A percentile compares a stretch with the other conserved stretches of the same genome.
These are phyloP conservation scores for Trametes maxima DNA, from an alignment of 768 basidiomycete genomes.

Conservation along the genomic window DNA sequence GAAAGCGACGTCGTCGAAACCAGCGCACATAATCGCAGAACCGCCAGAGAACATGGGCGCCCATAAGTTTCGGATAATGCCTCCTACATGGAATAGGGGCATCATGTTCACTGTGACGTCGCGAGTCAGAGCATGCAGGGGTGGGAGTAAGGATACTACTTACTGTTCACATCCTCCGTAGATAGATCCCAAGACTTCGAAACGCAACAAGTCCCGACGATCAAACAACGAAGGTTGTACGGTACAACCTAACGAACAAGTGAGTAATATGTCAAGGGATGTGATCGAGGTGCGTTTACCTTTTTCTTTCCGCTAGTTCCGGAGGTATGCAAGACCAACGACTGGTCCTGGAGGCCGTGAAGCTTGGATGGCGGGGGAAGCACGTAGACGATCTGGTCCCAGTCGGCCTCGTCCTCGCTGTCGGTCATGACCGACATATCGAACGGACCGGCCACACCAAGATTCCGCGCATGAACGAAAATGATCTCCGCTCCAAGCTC, in stretches of 20 bases:
- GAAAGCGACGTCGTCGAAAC: constrained; percentile 19
- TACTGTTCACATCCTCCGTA: constrained; percentile 48
- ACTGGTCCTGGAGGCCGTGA: constrained; percentile 47
- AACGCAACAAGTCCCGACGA: constrained; percentile 48
- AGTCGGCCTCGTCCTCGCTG: constrained; percentile 14
- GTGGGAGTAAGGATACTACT: constrained; percentile 16
- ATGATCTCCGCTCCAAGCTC: constrained; percentile 45
- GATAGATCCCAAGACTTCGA: constrained; percentile 46
- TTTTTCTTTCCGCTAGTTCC: constrained; percentile 62
- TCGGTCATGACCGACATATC: constrained; percentile 21
- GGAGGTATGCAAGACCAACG: constrained; percentile 60
- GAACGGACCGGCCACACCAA: constrained; percentile 20
- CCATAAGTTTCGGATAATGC: constrained; percentile 19
- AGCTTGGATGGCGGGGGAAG: constrained; percentile 31
- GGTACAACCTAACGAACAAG: constrained; percentile 33
- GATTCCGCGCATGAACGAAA: constrained; percentile 22
- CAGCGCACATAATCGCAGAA: constrained; percentile 17
- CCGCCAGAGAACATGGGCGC: constrained; percentile 20
- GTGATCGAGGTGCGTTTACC: constrained; percentile 1
- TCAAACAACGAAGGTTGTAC: constrained; percentile 44
- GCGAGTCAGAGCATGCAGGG: not conserved
- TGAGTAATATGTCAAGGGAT: not conserved
- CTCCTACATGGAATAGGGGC: constrained; percentile 19
- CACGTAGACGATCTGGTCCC: constrained; percentile 9
- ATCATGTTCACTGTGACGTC: constrained; percentile 28